phyloP scores from a whole-genome alignment of 1,139 yeast genomes.

The Kodamaea sp. region DNA sequence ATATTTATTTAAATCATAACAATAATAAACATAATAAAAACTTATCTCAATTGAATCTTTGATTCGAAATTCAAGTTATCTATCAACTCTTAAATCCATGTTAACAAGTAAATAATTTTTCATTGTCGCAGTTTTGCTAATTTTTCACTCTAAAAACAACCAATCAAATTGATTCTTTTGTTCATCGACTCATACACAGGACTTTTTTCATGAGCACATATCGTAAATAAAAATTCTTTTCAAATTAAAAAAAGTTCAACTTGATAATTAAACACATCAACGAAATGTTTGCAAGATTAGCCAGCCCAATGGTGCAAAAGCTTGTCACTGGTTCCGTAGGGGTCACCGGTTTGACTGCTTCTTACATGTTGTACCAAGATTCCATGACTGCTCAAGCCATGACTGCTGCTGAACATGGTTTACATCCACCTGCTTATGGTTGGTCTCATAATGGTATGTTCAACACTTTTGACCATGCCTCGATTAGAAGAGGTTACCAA shows the following conservation, averaged over 20 bases:
- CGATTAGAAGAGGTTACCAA: conserved; percentile 98
- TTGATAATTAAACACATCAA: no score
- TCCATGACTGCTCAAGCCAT: conserved; percentile 86
- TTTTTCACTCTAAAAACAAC: neutral
- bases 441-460: conserved; percentile 96
- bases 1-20: no score
- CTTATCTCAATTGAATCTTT: no score
- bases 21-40: no score
- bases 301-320: conserved; percentile 46
- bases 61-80: no score
- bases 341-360: conserved; percentile 65
- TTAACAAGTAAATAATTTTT: no score
- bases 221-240: no score
- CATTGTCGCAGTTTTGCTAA: no score
- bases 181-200: conserved; percentile 1
- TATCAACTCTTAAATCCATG: no score
- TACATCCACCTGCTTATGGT: conserved; percentile 87
- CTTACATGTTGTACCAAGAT: conserved; percentile 75
- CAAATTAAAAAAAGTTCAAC: no score
- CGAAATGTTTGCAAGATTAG: conserved; percentile 5
- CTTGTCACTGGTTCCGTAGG: conserved; percentile 63
- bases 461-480: conserved; percentile 90
- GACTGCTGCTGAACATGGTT: conserved; percentile 99
- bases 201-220: no score
- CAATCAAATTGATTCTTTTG: conserved; percentile 8